A percentile compares a stretch with the other conserved stretches of the same genome.
Conservation (phyloP, 2,329 filamentous ascomycete species). For the Colletotrichum lini region DNA sequence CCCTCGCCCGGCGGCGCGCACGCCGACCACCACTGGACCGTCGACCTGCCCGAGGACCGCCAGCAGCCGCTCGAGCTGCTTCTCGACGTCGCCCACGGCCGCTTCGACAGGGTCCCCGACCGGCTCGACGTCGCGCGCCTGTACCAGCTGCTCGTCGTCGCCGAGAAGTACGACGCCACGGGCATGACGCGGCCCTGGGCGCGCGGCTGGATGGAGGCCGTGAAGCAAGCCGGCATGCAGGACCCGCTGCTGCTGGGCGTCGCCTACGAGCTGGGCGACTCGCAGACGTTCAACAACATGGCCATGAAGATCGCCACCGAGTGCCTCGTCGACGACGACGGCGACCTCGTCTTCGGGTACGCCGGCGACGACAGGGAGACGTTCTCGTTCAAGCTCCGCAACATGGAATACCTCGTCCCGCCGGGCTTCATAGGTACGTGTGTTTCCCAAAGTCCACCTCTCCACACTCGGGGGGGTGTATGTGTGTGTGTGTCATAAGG, state of each 20-base stretch:
- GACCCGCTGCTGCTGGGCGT: constrained; percentile 49
- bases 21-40: constrained; percentile 44
- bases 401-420: constrained; percentile 25
- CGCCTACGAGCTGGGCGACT: constrained; percentile 50
- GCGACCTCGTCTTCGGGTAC: constrained; percentile 29
- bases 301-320: constrained; percentile 47
- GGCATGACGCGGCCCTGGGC: constrained; percentile 47
- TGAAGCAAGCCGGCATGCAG: constrained; percentile 36
- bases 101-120: constrained; percentile 47
- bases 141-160: constrained; percentile 48
- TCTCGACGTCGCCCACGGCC: constrained; percentile 50
- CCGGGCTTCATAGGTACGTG: constrained; percentile 10
- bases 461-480: no score
- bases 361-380: constrained; percentile 3
- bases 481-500: not conserved
- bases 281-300: constrained; percentile 44
- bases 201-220: constrained; percentile 41
- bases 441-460: no score
- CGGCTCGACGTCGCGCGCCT: constrained; percentile 45
- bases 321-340: constrained; percentile 28
- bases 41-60: constrained; percentile 51
- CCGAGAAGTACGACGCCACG: constrained; percentile 51
- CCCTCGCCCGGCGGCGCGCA: not conserved
- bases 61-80: constrained; percentile 48
- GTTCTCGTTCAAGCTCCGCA: constrained; percentile 23